Base-by-base conservation (phyloP, 768 basidiomycete species). In the Russula ochroleuca region DNA sequence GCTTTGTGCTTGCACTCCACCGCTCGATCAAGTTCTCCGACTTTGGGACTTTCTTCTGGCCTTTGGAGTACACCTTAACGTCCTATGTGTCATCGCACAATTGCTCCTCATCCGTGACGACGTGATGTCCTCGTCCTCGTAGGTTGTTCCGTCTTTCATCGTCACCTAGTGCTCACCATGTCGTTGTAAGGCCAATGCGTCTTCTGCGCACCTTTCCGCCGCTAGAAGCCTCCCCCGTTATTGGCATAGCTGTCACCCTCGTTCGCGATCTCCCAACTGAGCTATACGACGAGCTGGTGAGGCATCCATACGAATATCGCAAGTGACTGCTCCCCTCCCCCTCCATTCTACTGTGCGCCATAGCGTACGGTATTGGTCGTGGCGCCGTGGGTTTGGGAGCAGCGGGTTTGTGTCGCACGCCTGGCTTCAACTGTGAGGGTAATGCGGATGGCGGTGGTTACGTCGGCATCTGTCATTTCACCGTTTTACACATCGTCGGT, bases 41-140 rank as follows among this genome's bases (percentile, higher is more conserved):
- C 77, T 99, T 58, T 99, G 97, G 96, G 97, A 99, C 74, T 99
- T 98, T 72, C 81, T 99, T 10, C 81, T 99, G 31, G 93, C 96
- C 4, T 98, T 95, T 71, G 97, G 97, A 15, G 91, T 95, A 25
- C 97, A 98, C 71, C 80, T 99, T 21, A 99, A 99, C 70, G 88
- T 99, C 13, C 79, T 99, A 17, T 98, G 95, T 71, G 94, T 98
- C 3, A 98, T 98, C 64, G 96, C 97, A 8, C 97, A 98, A 70
- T 76, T 99, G 5, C 73, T 95, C 4, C 82, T 96, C 13, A 96
- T 98, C 75, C 81, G 94, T 63, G 88, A 92, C 50, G 91, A 94
- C 51, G 84, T 99, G 52, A 93, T 99, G 87, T 80, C 77, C 55
- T 92, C 89, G 1, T 79, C 86, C 2, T 94, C 92, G 96, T 95